These are phyloP conservation scores for Sclerotinia borealis DNA, from an alignment of 2,329 filamentous ascomycete genomes.

Conservation along the genomic window DNA sequence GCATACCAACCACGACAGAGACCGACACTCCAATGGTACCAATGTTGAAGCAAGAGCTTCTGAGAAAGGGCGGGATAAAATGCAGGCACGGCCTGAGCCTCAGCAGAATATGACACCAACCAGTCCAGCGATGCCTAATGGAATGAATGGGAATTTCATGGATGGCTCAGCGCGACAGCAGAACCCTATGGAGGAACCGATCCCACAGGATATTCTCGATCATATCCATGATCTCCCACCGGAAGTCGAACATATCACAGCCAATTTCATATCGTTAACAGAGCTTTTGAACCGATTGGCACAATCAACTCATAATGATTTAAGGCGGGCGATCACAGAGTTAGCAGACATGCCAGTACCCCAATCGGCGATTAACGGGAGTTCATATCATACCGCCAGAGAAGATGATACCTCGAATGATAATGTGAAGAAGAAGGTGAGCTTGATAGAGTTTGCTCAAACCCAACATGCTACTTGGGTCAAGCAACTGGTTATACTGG, in stretches of 20 bases:
- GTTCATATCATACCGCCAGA: slow-evolving; percentile 36
- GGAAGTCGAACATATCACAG: slow-evolving; percentile 64
- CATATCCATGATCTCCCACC: slow-evolving; percentile 54
- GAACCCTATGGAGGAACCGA: slow-evolving; percentile 16
- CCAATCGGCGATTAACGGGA: slow-evolving; percentile 47
- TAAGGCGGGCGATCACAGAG: slow-evolving; percentile 63
- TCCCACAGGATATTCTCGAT: slow-evolving; percentile 27
- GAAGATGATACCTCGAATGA: slow-evolving; percentile 54
- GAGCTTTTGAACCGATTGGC: slow-evolving; percentile 71
- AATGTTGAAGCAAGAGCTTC: slow-evolving; percentile 35
- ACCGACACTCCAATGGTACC: slow-evolving; percentile 39
- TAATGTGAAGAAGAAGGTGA: slow-evolving; percentile 70
- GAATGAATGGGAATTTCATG: slow-evolving; percentile 25
- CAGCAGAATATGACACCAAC: slow-evolving; percentile 27
- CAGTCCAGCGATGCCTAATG: slow-evolving; percentile 27
- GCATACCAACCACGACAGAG: slow-evolving; percentile 51
- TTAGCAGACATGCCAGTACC: slow-evolving; percentile 63
- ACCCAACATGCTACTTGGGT: slow-evolving; percentile 81
- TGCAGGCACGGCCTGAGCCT: slow-evolving; percentile 26
- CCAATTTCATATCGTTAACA: slow-evolving; percentile 70
- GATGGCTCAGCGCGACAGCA: slow-evolving; percentile 18
- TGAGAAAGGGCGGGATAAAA: slow-evolving; percentile 35
- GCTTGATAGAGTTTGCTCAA: slow-evolving; percentile 71
- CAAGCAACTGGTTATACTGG: slow-evolving; percentile 82
- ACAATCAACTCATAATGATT: slow-evolving; percentile 74